Percentiles rank a stretch among this genome's conserved stretches.
phyloP scores from a whole-genome alignment of 495 filamentous ascomycete species.

The Neurospora sp. region DNA sequence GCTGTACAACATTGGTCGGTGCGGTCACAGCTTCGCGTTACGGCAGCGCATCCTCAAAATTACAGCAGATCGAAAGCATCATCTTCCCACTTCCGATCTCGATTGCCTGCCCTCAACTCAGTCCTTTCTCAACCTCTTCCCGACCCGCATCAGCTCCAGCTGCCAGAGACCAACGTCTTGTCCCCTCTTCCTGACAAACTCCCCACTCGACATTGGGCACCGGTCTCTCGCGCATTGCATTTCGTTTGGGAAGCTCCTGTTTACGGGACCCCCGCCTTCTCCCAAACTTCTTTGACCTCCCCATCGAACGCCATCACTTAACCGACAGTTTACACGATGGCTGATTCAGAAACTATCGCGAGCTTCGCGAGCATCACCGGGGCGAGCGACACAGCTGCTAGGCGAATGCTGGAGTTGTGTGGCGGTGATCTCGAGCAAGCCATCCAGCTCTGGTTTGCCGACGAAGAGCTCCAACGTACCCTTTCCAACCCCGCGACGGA shows the following conservation, averaged over 20 bases:
- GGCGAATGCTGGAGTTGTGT: slow-evolving; percentile 70
- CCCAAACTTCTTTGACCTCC: background rate
- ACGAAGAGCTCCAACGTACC: slow-evolving; percentile 50
- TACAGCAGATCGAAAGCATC: background rate
- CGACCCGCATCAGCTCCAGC: background rate
- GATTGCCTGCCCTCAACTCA: background rate
- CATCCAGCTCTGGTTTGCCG: slow-evolving; percentile 81
- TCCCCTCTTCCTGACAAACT: background rate
- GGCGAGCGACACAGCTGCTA: slow-evolving; percentile 48
- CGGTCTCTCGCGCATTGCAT: background rate
- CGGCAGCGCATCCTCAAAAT: background rate
- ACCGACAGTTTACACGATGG: slow-evolving; percentile 45
- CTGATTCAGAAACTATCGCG: slow-evolving; percentile 41
- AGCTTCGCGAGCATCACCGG: slow-evolving; percentile 63
- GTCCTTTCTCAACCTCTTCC: background rate
- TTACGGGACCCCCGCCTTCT: background rate
- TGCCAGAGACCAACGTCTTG: background rate
- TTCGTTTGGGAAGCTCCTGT: background rate
- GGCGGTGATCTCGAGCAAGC: slow-evolving; percentile 77
- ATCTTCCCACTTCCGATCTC: background rate
- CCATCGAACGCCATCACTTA: background rate
- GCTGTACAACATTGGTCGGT: background rate
- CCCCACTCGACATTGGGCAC: background rate
- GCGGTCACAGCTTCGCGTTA: background rate
- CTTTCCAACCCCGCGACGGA: slow-evolving; percentile 30